phyloP scores from a whole-genome alignment of 2,329 filamentous ascomycete species.

The Sporothrix brasiliensis region DNA sequence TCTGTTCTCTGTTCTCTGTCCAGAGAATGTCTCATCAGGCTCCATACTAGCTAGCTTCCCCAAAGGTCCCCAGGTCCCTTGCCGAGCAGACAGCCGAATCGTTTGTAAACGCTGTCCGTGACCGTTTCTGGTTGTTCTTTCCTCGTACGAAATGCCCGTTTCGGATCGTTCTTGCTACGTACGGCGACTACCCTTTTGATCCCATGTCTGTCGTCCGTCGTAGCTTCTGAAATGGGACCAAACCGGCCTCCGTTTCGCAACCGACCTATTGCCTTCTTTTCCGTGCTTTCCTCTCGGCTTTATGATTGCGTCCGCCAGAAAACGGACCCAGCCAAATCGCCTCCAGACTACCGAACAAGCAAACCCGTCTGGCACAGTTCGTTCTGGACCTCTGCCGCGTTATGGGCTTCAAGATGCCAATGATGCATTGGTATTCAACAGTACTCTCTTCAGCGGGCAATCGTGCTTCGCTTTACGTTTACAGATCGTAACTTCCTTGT shows the following conservation, averaged over 20 bases:
- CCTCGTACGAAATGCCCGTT: neutral
- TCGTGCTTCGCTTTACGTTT: neutral
- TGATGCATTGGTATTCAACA: neutral
- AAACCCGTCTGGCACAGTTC: neutral
- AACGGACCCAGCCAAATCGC: slow-evolving; percentile 25
- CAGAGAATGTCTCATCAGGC: neutral
- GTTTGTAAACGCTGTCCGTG: neutral
- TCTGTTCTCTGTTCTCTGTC: too few species aligned
- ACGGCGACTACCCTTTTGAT: neutral
- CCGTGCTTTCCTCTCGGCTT: slow-evolving; percentile 6
- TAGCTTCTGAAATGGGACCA: neutral
- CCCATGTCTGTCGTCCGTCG: neutral
- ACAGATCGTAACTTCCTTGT: neutral
- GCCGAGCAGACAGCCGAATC: slow-evolving; percentile 23
- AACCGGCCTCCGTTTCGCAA: neutral
- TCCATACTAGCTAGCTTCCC: slow-evolving; percentile 11
- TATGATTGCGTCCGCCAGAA: slow-evolving; percentile 24
- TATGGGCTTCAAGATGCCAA: too few species aligned
- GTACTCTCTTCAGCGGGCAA: neutral
- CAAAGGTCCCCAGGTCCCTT: neutral
- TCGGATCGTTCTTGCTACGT: neutral
- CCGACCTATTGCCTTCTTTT: neutral
- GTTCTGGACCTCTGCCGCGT: neutral
- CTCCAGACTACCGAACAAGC: slow-evolving; percentile 20
- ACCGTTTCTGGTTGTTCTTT: neutral